Evolutionary conservation across 805 yeast species (phyloP).

Genomic region (Wickerhamia fluorescens): DNA sequence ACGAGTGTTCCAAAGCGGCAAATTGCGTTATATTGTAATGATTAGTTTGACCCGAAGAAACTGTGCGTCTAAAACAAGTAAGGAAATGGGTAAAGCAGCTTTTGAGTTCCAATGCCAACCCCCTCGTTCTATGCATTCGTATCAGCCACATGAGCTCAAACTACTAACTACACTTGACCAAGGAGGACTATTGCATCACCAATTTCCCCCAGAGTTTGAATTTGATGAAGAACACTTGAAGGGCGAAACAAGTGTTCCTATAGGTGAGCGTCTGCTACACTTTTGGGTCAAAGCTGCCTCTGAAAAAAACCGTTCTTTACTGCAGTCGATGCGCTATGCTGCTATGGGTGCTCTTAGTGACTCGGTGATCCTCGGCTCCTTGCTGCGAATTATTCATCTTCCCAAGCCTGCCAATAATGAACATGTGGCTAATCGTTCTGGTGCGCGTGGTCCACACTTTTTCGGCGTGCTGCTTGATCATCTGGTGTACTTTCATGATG

Average conservation of each 20-base stretch:
- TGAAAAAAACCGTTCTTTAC: slow-evolving; percentile 5
- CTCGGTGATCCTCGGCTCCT: slow-evolving; percentile 23
- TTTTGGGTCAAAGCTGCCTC: slow-evolving; percentile 27
- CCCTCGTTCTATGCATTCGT: slow-evolving; percentile 14
- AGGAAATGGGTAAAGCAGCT: slow-evolving; percentile 6
- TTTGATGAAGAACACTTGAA: slow-evolving; percentile 14
- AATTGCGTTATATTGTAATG: slow-evolving; percentile 25
- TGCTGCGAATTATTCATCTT: slow-evolving; percentile 22
- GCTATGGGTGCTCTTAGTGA: slow-evolving; percentile 28
- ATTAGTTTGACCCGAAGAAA: slow-evolving; percentile 30
- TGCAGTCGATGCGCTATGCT: slow-evolving; percentile 23
- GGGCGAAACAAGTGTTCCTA: slow-evolving; percentile 14
- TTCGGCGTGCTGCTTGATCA: slow-evolving; percentile 30
- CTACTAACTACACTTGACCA: slow-evolving; percentile 10
- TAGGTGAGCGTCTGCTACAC: slow-evolving; percentile 24
- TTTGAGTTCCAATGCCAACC: slow-evolving; percentile 23
- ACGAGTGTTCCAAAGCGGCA: slow-evolving; percentile 22
- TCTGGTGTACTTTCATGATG: slow-evolving; percentile 29
- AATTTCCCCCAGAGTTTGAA: slow-evolving; percentile 21
- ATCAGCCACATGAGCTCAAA: slow-evolving; percentile 12
- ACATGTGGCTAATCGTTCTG: slow-evolving; percentile 10
- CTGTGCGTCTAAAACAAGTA: slow-evolving; percentile 8
- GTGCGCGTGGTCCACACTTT: slow-evolving; percentile 20
- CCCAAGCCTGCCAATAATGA: slow-evolving; percentile 9
- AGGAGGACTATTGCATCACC: slow-evolving; percentile 15